Conservation (phyloP, 345 rosid genomes). For the Combretum micranthum region DNA sequence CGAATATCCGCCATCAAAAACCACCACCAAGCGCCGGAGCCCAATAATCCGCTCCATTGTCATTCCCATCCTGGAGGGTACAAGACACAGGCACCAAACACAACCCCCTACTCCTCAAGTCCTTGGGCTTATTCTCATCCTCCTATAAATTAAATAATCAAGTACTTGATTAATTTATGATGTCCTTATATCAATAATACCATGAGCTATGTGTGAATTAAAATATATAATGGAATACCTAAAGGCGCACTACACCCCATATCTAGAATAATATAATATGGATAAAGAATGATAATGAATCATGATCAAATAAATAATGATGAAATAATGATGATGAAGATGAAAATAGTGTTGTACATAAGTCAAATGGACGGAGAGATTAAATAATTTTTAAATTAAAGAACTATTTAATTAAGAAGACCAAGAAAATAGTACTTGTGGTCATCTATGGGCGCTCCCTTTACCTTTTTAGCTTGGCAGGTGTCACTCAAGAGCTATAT, state of each 20-base stretch:
- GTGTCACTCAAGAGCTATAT: background rate
- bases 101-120: constrained; percentile 87
- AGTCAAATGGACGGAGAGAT: constrained; percentile 4
- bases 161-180: background rate
- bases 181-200: too few relatives aligned
- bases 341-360: too few relatives aligned
- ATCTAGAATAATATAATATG: background rate
- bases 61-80: constrained; percentile 80
- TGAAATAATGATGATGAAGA: constrained; percentile 9
- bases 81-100: constrained; percentile 92
- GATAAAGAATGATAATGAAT: background rate
- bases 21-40: constrained; percentile 45
- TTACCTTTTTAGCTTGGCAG: constrained; percentile 2
- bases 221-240: too few relatives aligned
- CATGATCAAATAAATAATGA: constrained; percentile 9
- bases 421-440: too few relatives aligned
- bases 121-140: constrained; percentile 36
- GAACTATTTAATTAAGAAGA: too few relatives aligned
- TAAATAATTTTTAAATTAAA: constrained; percentile 1
- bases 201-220: too few relatives aligned
- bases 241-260: background rate
- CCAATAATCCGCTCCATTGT: constrained; percentile 93
- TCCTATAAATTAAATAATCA: constrained; percentile 5
- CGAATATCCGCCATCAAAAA: constrained; percentile 6
- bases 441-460: too few relatives aligned